phyloP scores from a whole-genome alignment of 371 early-diverging fungal species.

The Capillidium heterosporum region DNA sequence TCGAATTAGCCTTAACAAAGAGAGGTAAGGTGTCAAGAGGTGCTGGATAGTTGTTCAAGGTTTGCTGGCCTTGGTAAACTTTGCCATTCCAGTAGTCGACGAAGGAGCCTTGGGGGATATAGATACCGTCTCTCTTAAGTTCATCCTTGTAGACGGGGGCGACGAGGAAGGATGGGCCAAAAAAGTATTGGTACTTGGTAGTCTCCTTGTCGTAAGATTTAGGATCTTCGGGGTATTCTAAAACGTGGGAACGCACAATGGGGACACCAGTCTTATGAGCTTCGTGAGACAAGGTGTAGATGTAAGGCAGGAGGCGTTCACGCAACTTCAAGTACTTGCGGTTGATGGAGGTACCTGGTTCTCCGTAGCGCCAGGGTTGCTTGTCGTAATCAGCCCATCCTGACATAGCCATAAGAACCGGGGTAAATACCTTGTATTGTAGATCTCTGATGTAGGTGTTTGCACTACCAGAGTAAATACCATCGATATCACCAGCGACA shows the following conservation, averaged over 20 bases:
- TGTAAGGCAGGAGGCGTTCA: neutral
- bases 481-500: neutral
- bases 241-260: neutral
- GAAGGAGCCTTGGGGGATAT: neutral
- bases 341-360: neutral
- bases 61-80: neutral
- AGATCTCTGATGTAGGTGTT: neutral
- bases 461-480: neutral
- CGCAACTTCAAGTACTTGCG: neutral
- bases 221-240: neutral
- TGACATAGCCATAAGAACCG: neutral
- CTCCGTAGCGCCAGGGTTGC: neutral
- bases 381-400: neutral
- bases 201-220: neutral
- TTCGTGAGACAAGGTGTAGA: neutral
- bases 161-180: neutral
- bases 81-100: neutral
- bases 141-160: neutral
- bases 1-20: neutral
- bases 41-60: neutral
- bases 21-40: neutral
- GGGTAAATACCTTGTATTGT: neutral
- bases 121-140: neutral
- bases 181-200: neutral
- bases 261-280: neutral